These are phyloP conservation scores for Apiotrichum montevideense DNA, from an alignment of 1,284 basidiomycete genomes.

Conservation along the genomic window DNA sequence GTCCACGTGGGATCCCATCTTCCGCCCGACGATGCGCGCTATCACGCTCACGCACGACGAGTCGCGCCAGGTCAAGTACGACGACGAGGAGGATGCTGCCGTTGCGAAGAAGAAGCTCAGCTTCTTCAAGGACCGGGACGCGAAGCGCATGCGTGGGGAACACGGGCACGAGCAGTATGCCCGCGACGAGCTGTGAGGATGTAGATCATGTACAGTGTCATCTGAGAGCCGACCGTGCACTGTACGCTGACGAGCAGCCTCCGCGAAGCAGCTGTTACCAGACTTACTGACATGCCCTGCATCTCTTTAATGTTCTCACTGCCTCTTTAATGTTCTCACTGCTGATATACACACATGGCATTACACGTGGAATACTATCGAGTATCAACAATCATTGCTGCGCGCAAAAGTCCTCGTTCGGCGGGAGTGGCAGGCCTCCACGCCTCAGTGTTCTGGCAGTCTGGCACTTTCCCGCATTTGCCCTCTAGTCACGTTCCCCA, in stretches of 20 bases:
- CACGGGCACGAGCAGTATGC: slow-evolving; percentile 7
- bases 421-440: too few species aligned
- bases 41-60: slow-evolving; percentile 38
- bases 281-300: too few species aligned
- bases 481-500: neutral
- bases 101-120: slow-evolving; percentile 30
- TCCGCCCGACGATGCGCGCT: slow-evolving; percentile 39
- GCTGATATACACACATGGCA: too few species aligned
- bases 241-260: too few species aligned
- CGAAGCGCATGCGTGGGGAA: slow-evolving; percentile 2
- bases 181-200: slow-evolving; percentile 3
- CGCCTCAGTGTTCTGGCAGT: too few species aligned
- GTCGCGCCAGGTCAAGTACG: slow-evolving; percentile 24
- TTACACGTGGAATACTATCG: too few species aligned
- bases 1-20: slow-evolving; percentile 39
- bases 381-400: too few species aligned
- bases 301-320: too few species aligned
- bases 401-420: too few species aligned
- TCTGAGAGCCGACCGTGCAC: neutral
- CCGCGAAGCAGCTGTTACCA: too few species aligned
- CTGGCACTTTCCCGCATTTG: too few species aligned
- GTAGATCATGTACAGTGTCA: neutral
- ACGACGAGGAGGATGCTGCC: slow-evolving; percentile 10
- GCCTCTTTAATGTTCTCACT: too few species aligned
- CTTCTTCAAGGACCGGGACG: slow-evolving; percentile 35